Percentiles rank a stretch among this genome's conserved stretches.
phyloP scores from a whole-genome alignment of 2,329 filamentous ascomycete species.

The Phaeosphaeria sp. region DNA sequence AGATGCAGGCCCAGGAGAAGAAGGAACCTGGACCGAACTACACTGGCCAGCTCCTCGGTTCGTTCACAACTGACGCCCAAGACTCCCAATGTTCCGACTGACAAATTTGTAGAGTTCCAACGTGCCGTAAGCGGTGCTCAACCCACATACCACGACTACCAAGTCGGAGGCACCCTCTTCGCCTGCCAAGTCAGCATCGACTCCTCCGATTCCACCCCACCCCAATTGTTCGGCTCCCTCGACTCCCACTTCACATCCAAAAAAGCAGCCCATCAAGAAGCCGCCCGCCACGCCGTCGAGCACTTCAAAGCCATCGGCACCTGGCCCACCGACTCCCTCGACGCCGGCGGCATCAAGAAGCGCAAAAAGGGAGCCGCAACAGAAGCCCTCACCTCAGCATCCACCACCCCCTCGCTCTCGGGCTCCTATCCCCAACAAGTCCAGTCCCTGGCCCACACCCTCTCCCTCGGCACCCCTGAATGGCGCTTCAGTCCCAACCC shows the following conservation, averaged over 20 bases:
- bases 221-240: conserved; percentile 44
- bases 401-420: neutral
- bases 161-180: conserved; percentile 34
- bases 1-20: conserved; percentile 4
- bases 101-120: conserved; percentile 37
- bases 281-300: conserved; percentile 50
- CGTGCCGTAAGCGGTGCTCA: conserved; percentile 26
- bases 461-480: conserved; percentile 31
- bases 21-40: conserved; percentile 30
- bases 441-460: conserved; percentile 23
- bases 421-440: conserved; percentile 20
- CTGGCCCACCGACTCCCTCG: conserved; percentile 32
- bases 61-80: too few species aligned
- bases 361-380: conserved; percentile 20
- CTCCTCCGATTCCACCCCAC: neutral
- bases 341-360: conserved; percentile 40
- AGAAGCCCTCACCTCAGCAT: neutral
- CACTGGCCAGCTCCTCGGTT: conserved; percentile 49
- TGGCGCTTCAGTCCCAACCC: conserved; percentile 18
- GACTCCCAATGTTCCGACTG: neutral
- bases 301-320: conserved; percentile 47
- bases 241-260: conserved; percentile 46
- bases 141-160: conserved; percentile 48
- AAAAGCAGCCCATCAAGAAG: conserved; percentile 49
- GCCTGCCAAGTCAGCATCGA: conserved; percentile 24